phyloP scores from a whole-genome alignment of 108 stramenopile genomes.

The Chaetoceros muelleri region DNA sequence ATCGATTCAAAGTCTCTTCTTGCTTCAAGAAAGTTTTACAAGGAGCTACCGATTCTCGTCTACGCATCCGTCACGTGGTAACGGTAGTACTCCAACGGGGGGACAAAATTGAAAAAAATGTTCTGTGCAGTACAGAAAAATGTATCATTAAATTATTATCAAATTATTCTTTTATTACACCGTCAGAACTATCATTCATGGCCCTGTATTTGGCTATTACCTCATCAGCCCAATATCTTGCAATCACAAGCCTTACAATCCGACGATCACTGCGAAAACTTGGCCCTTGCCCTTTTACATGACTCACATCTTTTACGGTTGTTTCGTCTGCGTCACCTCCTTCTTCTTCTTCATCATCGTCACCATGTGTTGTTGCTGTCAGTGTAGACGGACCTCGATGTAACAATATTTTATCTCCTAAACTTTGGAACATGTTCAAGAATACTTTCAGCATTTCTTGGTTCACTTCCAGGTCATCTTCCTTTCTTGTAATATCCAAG shows the following conservation, averaged over 20 bases:
- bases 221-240: slow-evolving; percentile 69
- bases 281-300: slow-evolving; percentile 9
- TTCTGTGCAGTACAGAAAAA: no score
- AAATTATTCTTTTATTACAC: no score
- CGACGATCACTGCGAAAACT: slow-evolving; percentile 79
- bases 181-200: no score
- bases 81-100: no score
- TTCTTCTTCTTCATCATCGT: slow-evolving; percentile 23
- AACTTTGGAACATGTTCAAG: slow-evolving; percentile 31
- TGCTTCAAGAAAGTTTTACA: no score
- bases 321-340: slow-evolving; percentile 9
- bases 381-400: slow-evolving; percentile 29
- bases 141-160: no score
- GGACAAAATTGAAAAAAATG: no score
- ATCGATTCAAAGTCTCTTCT: no score
- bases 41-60: no score
- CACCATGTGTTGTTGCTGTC: slow-evolving; percentile 10
- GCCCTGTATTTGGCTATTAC: no score
- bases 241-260: slow-evolving; percentile 69
- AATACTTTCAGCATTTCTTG: slow-evolving; percentile 24
- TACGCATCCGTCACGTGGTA: no score
- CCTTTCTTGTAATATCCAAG: slow-evolving; percentile 21
- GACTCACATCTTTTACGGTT: no score
- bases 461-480: slow-evolving; percentile 18
- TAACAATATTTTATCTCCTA: slow-evolving; percentile 68